These are phyloP conservation scores for Sarcodon sp. DNA, from an alignment of 768 basidiomycete genomes.

Conservation along the genomic window DNA sequence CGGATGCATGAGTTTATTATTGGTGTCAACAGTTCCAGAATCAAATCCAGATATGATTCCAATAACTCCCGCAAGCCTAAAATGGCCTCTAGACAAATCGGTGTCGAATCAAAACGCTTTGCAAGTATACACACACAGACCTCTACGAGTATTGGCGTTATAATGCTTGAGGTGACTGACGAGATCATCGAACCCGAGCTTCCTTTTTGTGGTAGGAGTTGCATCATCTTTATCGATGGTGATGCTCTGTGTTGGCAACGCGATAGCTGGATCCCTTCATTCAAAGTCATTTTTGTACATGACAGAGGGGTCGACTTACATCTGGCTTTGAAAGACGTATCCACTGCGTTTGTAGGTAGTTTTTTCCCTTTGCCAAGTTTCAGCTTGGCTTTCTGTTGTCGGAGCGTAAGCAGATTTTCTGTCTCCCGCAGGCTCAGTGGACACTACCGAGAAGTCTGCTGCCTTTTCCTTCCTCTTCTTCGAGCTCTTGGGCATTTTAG, in stretches of 20 bases:
- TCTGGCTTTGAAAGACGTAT: constrained; percentile 92
- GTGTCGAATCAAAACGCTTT: not conserved
- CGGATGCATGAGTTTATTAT: constrained; percentile 54
- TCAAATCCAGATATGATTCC: constrained; percentile 41
- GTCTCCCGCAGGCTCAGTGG: not conserved
- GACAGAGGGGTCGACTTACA: constrained; percentile 38
- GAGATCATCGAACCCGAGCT: constrained; percentile 66
- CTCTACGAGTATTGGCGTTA: constrained; percentile 63
- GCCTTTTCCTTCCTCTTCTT: constrained; percentile 83
- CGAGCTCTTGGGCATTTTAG: constrained; percentile 67
- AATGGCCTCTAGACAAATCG: constrained; percentile 46
- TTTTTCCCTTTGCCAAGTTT: constrained; percentile 96
- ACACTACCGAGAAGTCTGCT: constrained; percentile 68
- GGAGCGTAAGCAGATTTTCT: not conserved
- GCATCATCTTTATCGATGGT: constrained; percentile 36
- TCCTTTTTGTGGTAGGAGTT: constrained; percentile 64
- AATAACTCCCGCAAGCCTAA: constrained; percentile 63
- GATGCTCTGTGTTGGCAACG: constrained; percentile 78
- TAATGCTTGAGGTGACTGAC: constrained; percentile 76
- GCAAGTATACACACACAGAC: constrained; percentile 18
- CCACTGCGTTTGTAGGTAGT: constrained; percentile 68
- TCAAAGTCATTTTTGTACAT: constrained; percentile 6
- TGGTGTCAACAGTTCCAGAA: constrained; percentile 36
- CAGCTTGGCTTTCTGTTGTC: constrained; percentile 77
- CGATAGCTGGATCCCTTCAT: constrained; percentile 50